Evolutionary conservation across 202 grass and related monocot species (phyloP), one percentile per base, ranked within the genome.

Genomic region (Zoysia matrella): DNA sequence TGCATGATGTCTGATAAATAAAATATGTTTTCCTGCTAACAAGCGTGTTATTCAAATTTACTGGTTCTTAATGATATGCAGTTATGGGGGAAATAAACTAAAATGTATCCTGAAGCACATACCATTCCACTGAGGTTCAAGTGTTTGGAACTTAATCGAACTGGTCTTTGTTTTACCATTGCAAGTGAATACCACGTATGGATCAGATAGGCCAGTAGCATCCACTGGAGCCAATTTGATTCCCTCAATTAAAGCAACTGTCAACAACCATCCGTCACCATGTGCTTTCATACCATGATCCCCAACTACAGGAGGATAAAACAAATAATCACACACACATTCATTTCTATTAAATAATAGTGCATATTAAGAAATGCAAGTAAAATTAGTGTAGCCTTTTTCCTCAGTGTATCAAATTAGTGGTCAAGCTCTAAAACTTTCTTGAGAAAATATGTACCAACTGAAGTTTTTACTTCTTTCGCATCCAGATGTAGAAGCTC

Each of bases 41-140:
- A 60, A 30, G 58, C 30, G 39, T 67, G 45, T 44, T 69, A 47
- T 65, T 56, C 69, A 47, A 71, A 56, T 62, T 71, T 16, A 75
- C 2, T 8, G 58, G 67, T 71, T 48, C 7, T 76, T 16, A 4
- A 7, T 75, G 44, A 67, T 52, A 69, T 73, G 8, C 51, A 44
- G 14, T 55, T 78, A 48, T 58, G 50, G 67, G 52, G 75, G 14
- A 61, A 83, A 48, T 52, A 85, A 90, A 61, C 4, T 11, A 22
- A 13, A 86, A 71, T 69, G 22, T 16, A 57, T 40, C 16, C 58
- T 44, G 22, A 76, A 73, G 16, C 9, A 60, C 71, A 69, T 95
- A 98, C 95, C 95, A 5, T 91, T 98, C 95, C 95, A 98, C 63
- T 98, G 92, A 93, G 95, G 95, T 72, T 91, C 88, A n/a, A 95